These are phyloP conservation scores for Pholiota adiposa DNA, from an alignment of 1,284 basidiomycete species.

Conservation along the genomic window DNA sequence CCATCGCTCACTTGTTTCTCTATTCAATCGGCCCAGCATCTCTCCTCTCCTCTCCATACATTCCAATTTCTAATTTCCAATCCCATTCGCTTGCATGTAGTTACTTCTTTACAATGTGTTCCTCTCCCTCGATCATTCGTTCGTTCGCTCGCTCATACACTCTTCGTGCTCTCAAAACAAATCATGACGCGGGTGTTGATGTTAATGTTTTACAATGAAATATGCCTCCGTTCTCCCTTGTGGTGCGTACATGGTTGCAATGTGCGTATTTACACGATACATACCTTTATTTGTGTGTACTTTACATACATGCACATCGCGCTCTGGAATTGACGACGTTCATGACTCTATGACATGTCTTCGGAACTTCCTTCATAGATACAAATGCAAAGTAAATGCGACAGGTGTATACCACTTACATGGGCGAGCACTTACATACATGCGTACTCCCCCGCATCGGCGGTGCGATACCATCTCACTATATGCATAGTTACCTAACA, in stretches of 20 bases:
- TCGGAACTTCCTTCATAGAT: too few relatives aligned
- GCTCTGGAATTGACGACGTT: too few relatives aligned
- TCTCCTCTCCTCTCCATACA: not conserved
- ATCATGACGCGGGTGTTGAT: not conserved
- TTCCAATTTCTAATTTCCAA: not conserved
- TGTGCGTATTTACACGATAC: too few relatives aligned
- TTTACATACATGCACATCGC: too few relatives aligned
- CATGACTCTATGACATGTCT: too few relatives aligned
- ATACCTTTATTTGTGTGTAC: too few relatives aligned
- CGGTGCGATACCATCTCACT: not conserved
- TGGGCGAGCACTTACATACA: too few relatives aligned
- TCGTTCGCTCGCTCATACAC: not conserved
- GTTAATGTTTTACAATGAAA: not conserved
- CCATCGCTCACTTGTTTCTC: not conserved
- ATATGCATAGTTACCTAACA: not conserved
- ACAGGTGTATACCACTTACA: not conserved
- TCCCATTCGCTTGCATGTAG: not conserved
- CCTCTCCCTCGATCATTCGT: not conserved
- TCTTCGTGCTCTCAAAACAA: not conserved
- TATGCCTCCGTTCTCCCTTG: too few relatives aligned
- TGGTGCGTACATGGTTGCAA: too few relatives aligned
- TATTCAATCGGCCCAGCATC: not conserved
- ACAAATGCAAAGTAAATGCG: too few relatives aligned
- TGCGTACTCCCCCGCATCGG: not conserved
- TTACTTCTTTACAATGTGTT: not conserved